Conservation (phyloP, 352 stramenopile genomes). For the Blastocystis sp. region DNA sequence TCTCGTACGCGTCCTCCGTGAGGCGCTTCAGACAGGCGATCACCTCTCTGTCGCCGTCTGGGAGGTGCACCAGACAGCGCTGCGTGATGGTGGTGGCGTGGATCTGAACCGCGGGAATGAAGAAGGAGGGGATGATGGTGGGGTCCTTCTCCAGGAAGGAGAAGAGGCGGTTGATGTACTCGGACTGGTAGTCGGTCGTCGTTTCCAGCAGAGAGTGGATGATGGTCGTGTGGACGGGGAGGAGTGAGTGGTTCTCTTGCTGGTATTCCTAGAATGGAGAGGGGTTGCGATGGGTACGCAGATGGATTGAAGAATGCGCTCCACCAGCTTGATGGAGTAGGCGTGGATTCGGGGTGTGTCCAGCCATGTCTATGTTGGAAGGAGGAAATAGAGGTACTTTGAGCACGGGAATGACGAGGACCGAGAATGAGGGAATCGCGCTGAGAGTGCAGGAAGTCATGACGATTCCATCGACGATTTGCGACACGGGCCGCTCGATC, state of each 20-base stretch:
- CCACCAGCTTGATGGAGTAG: conserved; percentile 25
- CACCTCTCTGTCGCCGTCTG: background rate
- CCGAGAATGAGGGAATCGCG: conserved; percentile 19
- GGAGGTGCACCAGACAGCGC: background rate
- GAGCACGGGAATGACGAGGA: background rate
- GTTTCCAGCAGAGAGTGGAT: background rate
- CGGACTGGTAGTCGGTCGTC: background rate
- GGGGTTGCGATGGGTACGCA: background rate
- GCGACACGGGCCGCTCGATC: background rate
- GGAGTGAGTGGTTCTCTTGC: background rate
- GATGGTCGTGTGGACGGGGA: background rate
- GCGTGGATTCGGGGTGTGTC: background rate
- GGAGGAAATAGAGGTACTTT: background rate
- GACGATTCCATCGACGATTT: conserved; percentile 46
- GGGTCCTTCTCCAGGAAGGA: conserved; percentile 18
- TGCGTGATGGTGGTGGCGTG: background rate
- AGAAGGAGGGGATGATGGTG: background rate
- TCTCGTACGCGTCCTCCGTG: background rate
- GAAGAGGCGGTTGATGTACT: conserved; percentile 49
- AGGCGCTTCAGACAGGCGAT: background rate
- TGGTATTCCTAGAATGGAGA: conserved; percentile 39
- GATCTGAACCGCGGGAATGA: conserved; percentile 9
- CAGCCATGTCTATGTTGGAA: conserved; percentile 24
- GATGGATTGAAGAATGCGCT: conserved; percentile 55
- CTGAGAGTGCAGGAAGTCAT: conserved; percentile 67